Base-by-base conservation (phyloP, 306 rosid species). In the cucumber (Cucumis sativus) region DNA sequence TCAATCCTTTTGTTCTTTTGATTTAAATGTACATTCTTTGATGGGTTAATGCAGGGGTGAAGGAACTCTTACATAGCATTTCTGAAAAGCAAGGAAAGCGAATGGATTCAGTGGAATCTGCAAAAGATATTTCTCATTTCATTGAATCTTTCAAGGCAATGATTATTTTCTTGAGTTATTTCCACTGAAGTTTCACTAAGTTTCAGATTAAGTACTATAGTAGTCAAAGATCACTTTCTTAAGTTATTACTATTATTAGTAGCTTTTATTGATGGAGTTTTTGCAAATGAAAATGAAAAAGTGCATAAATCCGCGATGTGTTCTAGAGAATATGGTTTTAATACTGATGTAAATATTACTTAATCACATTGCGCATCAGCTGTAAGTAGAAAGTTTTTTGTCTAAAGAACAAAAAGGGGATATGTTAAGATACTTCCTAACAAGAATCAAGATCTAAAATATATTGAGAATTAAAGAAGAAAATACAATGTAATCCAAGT, bases 1-100 rank as follows among this genome's bases (percentile, higher is more conserved):
- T 25, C 35, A 13, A 20, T 69, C 75, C 60, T 71, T 71, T 71
- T 3, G 59, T 14, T 47, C 12, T 25, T 71, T 25, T 30, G 25
- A 49, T 45, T 71, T 71, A 49, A 25, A 71, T 8, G 0, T 15
- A 11, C 51, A 7, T 47, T 15, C 21, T 49, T 45, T 71, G 75
- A 23, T 8, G 59, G 15, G 14, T 43, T 39, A 68, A 68, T 43
- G 41, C 83, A 95, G 98, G 97, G 86, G 97, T 88, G 52, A 95
- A 95, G 88, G 97, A 95, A 70, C 86, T 95, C 54, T 81, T 92
- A 85, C 92, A 89, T 84, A 89, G 77, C 79, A 82, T 95, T 80
- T 95, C 98, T 7, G 97, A 90, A 86, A 95, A 92, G 87, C 98
- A 92, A 77, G 98, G 98, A 77, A 86, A 82, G 82, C 74, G 65